Percentiles rank a stretch among this genome's conserved stretches.
phyloP scores from a whole-genome alignment of 768 basidiomycete genomes.

The Trametes punicea region DNA sequence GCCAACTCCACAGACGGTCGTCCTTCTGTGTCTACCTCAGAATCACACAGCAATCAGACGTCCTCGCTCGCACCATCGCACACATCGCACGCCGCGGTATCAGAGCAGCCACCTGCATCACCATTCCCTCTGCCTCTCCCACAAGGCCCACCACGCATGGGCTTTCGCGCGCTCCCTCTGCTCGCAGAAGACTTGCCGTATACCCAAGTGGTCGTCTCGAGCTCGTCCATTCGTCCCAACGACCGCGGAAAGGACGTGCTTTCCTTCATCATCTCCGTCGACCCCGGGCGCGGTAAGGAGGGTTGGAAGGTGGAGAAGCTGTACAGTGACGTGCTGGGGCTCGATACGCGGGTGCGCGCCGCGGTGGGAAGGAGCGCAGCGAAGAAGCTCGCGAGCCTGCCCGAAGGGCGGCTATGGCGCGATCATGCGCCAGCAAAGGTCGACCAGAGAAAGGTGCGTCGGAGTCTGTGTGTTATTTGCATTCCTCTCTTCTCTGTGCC shows the following conservation, averaged over 20 bases:
- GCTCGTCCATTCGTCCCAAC: slow-evolving; percentile 83
- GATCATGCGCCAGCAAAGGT: slow-evolving; percentile 97
- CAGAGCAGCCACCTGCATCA: slow-evolving; percentile 24
- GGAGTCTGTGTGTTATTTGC: not conserved
- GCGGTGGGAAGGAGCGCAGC: slow-evolving; percentile 56
- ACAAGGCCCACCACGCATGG: slow-evolving; percentile 28
- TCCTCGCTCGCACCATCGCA: slow-evolving; percentile 22
- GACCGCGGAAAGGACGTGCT: slow-evolving; percentile 90
- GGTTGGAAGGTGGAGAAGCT: slow-evolving; percentile 88
- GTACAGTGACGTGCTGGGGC: slow-evolving; percentile 86
- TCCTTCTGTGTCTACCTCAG: slow-evolving; percentile 16
- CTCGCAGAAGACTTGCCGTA: slow-evolving; percentile 68
- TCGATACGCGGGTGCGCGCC: slow-evolving; percentile 75
- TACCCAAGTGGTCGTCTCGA: slow-evolving; percentile 68
- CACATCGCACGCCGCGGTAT: slow-evolving; percentile 22
- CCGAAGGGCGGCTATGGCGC: slow-evolving; percentile 93
- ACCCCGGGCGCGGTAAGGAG: slow-evolving; percentile 68
- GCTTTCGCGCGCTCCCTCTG: slow-evolving; percentile 72
- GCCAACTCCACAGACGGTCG: slow-evolving; percentile 9
- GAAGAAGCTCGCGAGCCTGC: slow-evolving; percentile 78
- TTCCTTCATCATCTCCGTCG: slow-evolving; percentile 78
- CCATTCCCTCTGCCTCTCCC: slow-evolving; percentile 29
- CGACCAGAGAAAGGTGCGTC: slow-evolving; percentile 87
- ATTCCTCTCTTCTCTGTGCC: not conserved
- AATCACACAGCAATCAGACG: slow-evolving; percentile 15